Base-by-base conservation (phyloP, 306 rosid genomes). In the Mimosa pudica region DNA sequence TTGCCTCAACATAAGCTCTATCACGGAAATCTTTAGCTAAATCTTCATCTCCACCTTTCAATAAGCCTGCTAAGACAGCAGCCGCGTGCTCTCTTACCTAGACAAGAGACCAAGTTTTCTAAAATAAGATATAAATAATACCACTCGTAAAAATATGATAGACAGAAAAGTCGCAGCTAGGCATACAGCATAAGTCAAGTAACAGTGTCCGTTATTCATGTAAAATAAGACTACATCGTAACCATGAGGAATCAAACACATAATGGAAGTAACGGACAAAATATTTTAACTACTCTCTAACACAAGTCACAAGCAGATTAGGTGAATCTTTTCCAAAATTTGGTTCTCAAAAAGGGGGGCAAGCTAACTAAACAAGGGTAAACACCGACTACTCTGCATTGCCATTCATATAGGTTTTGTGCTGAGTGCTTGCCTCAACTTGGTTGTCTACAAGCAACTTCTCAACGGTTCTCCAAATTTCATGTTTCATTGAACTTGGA, bases 11-110 rank as follows among this genome's bases (percentile, higher is more conserved):
- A 71, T 87, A 95, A 48, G 97, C 98, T 91, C 90, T 90, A 73
- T 89, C 86, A 61, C 98, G 96, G 82, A 95, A 95, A 76, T 91
- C 96, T 81, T 79, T 86, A 51, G 98, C 97, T 67, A 93, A 87
- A 84, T 87, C 92, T 86, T 93, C 97, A 86, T 95, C 98, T 64
- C 99, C 99, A 52, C 99, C 97, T 88, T 91, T 95, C 96, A 93
- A 89, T 87, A 95, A 90, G 71, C 99, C 99, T 44, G 99, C 99
- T 73, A 95, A 87, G 83, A 95, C 98, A 36, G 97, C 97, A 5
- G 99, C 98, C 32, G 99, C 99, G 80, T 95, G 98, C 82, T 95
- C 99, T 83, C 99, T 83, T 70, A 95, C 91, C 99, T 95, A 80
- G 76, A 71, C 71, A 76, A 88, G 67, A 66, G 64, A 82, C 82